These are phyloP conservation scores for Fonsecaea pedrosoi DNA, from an alignment of 2,329 filamentous ascomycete genomes.

Conservation along the genomic window DNA sequence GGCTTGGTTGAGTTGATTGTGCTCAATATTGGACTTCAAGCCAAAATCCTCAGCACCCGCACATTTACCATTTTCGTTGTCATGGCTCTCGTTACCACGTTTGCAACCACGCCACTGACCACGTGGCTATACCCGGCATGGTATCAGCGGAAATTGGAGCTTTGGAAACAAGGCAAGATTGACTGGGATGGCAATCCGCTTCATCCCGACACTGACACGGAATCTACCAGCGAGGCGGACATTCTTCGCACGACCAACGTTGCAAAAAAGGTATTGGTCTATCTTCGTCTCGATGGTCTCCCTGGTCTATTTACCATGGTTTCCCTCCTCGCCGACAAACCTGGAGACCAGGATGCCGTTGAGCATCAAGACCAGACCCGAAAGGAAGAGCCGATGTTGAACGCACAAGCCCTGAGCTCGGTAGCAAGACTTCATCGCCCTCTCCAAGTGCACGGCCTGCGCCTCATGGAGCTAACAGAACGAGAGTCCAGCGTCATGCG, in stretches of 20 bases:
- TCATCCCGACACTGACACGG: slow-evolving; percentile 54
- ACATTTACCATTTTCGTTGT: slow-evolving; percentile 95
- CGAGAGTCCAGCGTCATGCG: slow-evolving; percentile 96
- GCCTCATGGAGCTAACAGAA: slow-evolving; percentile 84
- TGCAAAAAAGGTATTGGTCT: slow-evolving; percentile 72
- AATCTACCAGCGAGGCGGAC: slow-evolving; percentile 38
- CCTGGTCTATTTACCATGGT: slow-evolving; percentile 82
- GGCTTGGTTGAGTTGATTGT: slow-evolving; percentile 94
- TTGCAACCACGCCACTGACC: slow-evolving; percentile 79
- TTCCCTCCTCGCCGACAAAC: slow-evolving; percentile 63
- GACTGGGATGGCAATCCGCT: slow-evolving; percentile 76
- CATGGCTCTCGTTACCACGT: slow-evolving; percentile 88
- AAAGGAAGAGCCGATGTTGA: slow-evolving; percentile 23
- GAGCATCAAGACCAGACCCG: slow-evolving; percentile 22
- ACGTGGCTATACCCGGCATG: slow-evolving; percentile 75
- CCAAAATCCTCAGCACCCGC: slow-evolving; percentile 76
- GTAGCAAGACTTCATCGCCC: slow-evolving; percentile 51
- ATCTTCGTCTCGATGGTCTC: slow-evolving; percentile 83
- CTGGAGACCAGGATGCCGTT: slow-evolving; percentile 20
- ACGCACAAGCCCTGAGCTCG: slow-evolving; percentile 24
- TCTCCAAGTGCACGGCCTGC: slow-evolving; percentile 80
- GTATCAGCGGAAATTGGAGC: slow-evolving; percentile 75
- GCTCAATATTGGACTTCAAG: slow-evolving; percentile 80
- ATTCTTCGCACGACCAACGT: slow-evolving; percentile 40
- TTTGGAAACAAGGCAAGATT: slow-evolving; percentile 83